Evolutionary conservation across 1,284 basidiomycete species (phyloP), one percentile per base, ranked within the genome.

Genomic region (Marasmius sp.): DNA sequence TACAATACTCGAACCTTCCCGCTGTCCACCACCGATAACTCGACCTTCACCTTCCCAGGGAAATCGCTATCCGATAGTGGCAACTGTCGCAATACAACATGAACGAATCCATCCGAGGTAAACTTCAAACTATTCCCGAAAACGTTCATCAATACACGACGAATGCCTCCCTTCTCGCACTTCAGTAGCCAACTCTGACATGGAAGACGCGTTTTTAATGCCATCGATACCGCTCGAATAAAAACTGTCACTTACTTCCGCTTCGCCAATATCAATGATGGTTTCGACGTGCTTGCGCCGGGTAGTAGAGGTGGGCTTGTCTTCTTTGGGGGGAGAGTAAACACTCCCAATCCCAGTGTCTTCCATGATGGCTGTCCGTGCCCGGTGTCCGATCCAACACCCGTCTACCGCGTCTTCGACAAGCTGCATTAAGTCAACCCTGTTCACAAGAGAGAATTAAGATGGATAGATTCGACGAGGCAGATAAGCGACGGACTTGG

Each of bases 331-430:
- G 3, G 93, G 93, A 3, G 95, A 93, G 76, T 98, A 98, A 36
- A 96, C 91, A 67, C 91, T 95, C 22, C 96, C 96, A 64, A 97
- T 95, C 63, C 91, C 93, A 27, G 58, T 62, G 76, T 88, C 84
- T 65, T 83, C 81, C 59, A 80, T 78, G 62, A 86, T 84, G 48
- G 84, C 85, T 59, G 87, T 86, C 41, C 93, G 85, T 3, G 95
- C 95, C 51, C 92, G 87, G 71, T 95, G 90, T 7, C 96, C 95
- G 53, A 98, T 92, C 92, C 93, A 97, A 67, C 93, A 96, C 27
- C 95, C 94, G 70, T 98, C 95, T 34, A 96, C 91, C 0, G 95
- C 95, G 70, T 97, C 94, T 76, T 97, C 95, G n/a, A 97, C 86
- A 10, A 98, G 83, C 71, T 92, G 88, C 76, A 94, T 88, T 63